A percentile compares a stretch with the other conserved stretches of the same genome.
Evolutionary conservation across 192 early-diverging fungal species (phyloP).

Genomic region (Rhizoclosmatium sp.): DNA sequence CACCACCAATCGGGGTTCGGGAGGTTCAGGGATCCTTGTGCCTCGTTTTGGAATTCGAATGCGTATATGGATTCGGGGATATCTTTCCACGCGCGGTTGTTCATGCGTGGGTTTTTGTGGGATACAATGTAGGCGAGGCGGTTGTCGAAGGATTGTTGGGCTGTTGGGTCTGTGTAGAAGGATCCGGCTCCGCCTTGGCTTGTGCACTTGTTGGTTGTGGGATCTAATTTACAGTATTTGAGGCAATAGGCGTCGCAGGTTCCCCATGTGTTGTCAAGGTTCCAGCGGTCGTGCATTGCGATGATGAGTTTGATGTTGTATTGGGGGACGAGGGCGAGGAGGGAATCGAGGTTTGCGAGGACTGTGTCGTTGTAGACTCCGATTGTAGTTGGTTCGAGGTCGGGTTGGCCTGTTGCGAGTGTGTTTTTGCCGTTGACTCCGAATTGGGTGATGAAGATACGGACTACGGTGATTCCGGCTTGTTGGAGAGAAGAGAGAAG

Average conservation of each 20-base stretch:
- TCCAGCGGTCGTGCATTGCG: conserved; percentile 37
- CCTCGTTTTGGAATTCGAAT: conserved; percentile 37
- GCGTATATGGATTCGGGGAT: conserved; percentile 33
- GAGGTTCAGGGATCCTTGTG: conserved; percentile 1
- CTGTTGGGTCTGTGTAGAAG: conserved; percentile 21
- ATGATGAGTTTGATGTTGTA: conserved; percentile 36
- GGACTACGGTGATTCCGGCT: conserved; percentile 30
- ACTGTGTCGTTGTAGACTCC: conserved; percentile 34
- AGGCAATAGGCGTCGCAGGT: conserved; percentile 39
- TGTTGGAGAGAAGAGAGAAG: conserved; percentile 19
- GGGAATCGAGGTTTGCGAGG: neutral
- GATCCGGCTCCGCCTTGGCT: conserved; percentile 6
- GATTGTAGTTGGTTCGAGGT: conserved; percentile 22
- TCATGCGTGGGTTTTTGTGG: conserved; percentile 27
- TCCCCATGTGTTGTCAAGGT: conserved; percentile 30
- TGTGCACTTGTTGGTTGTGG: neutral
- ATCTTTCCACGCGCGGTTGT: conserved; percentile 13
- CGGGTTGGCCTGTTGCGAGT: neutral
- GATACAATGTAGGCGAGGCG: conserved; percentile 31
- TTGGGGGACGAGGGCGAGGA: conserved; percentile 10
- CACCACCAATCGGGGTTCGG: conserved; percentile 33
- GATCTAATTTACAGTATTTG: neutral
- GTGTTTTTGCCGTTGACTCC: conserved; percentile 19
- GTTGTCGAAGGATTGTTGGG: conserved; percentile 27
- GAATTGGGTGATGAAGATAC: conserved; percentile 35